Evolutionary conservation across 768 basidiomycete genomes (phyloP).

Genomic region (Sistotremastrum suecicum): DNA sequence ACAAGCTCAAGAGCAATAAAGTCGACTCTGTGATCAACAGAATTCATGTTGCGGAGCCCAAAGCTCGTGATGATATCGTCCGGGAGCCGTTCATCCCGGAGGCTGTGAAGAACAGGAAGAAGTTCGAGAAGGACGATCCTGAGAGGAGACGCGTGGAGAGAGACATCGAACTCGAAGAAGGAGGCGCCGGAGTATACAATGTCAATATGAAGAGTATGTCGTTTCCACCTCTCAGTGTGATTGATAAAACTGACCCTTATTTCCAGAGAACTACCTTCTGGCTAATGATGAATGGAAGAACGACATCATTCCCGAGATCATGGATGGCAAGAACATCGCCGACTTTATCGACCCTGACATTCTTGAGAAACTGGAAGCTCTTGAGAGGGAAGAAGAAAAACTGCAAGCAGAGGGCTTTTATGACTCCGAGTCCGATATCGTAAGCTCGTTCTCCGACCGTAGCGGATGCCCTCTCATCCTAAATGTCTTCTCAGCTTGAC

Average conservation of each 20-base stretch:
- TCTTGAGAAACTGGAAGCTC: constrained; percentile 87
- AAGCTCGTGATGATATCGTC: constrained; percentile 78
- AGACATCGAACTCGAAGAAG: constrained; percentile 76
- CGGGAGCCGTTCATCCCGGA: constrained; percentile 87
- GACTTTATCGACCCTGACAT: constrained; percentile 99
- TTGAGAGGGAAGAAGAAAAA: constrained; percentile 92
- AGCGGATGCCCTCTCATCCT: too few relatives aligned
- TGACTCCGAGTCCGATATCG: constrained; percentile 77
- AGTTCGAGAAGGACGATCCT: constrained; percentile 81
- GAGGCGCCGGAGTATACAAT: constrained; percentile 84
- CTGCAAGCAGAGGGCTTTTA: constrained; percentile 95
- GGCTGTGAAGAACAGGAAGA: constrained; percentile 54
- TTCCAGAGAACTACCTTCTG: constrained; percentile 78
- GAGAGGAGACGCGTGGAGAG: constrained; percentile 56
- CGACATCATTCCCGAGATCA: constrained; percentile 96
- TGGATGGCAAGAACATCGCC: constrained; percentile 97
- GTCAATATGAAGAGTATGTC: constrained; percentile 77
- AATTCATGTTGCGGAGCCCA: constrained; percentile 89
- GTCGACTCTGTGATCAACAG: constrained; percentile 88
- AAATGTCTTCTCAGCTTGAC: constrained; percentile 1
- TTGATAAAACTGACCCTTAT: constrained; percentile 1
- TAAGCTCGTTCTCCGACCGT: constrained; percentile 19
- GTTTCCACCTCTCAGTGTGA: background rate
- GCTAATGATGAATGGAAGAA: constrained; percentile 88
- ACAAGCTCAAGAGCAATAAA: constrained; percentile 87